phyloP scores from a whole-genome alignment of 2,329 filamentous ascomycete species.

The Pestalotiopsis sp. region DNA sequence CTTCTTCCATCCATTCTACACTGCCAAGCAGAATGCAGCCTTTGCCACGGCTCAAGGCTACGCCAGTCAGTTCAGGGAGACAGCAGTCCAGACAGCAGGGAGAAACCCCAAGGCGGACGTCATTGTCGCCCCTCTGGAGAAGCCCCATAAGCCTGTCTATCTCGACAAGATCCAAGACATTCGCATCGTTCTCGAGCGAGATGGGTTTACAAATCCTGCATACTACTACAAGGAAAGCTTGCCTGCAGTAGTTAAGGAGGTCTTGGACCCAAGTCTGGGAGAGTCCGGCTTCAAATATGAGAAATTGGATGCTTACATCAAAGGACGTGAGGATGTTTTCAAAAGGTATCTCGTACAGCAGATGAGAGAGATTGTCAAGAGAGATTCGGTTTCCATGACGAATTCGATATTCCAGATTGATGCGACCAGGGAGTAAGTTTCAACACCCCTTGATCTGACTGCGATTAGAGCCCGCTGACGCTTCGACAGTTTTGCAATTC shows the following conservation, averaged over 20 bases:
- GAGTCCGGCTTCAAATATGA: not conserved
- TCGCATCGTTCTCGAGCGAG: not conserved
- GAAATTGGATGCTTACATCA: not conserved
- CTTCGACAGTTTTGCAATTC: conserved; percentile 24
- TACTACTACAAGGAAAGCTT: conserved; percentile 4
- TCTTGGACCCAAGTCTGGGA: not conserved
- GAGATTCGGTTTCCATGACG: conserved; percentile 9
- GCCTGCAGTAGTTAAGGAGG: conserved; percentile 2
- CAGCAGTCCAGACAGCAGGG: not conserved
- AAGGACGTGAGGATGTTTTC: not conserved
- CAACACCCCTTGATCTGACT: not conserved
- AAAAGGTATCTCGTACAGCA: conserved; percentile 7
- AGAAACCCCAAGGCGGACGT: not conserved
- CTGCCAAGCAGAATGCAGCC: conserved; percentile 40
- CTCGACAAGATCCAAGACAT: conserved; percentile 4
- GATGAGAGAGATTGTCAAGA: conserved; percentile 12
- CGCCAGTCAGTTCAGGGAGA: conserved; percentile 32
- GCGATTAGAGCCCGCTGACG: not conserved
- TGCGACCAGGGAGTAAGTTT: conserved; percentile 25
- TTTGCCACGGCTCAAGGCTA: conserved; percentile 43
- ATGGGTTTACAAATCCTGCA: not conserved
- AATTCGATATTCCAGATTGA: conserved; percentile 24
- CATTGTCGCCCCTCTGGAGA: not conserved
- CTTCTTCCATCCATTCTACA: conserved; percentile 50
- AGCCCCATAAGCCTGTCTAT: not conserved